phyloP scores from a whole-genome alignment of 2,329 filamentous ascomycete species.

The Aspergillus tanneri region DNA sequence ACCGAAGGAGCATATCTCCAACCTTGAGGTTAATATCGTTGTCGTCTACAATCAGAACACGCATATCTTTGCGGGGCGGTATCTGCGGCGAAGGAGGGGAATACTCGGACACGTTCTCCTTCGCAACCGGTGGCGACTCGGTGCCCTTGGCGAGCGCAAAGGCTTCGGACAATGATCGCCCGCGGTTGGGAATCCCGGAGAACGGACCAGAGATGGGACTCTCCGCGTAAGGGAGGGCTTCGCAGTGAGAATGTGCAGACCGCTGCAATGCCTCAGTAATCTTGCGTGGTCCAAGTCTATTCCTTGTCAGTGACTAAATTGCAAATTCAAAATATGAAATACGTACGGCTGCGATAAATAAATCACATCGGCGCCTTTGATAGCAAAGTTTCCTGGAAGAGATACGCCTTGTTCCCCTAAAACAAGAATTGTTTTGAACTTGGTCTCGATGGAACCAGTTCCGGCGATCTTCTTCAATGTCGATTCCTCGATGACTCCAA shows the following conservation, averaged over 20 bases:
- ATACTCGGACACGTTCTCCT: constrained; percentile 16
- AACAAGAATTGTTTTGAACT: constrained; percentile 24
- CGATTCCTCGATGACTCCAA: constrained; percentile 30
- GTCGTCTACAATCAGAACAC: constrained; percentile 44
- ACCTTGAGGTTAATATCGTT: constrained; percentile 44
- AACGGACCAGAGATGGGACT: constrained; percentile 10
- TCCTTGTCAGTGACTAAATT: constrained; percentile 11
- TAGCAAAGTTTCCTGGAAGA: constrained; percentile 5
- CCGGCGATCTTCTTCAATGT: constrained; percentile 18
- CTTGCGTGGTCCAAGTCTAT: constrained; percentile 30
- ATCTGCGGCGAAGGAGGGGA: constrained; percentile 6
- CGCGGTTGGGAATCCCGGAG: constrained; percentile 10
- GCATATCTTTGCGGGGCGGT: constrained; percentile 8
- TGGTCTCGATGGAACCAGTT: constrained; percentile 9
- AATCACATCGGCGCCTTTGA: constrained; percentile 20
- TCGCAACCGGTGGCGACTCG: constrained; percentile 18
- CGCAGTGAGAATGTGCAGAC: constrained; percentile 2
- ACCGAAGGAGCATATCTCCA: neutral
- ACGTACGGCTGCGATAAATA: constrained; percentile 31
- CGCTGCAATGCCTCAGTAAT: constrained; percentile 23
- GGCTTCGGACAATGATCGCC: constrained; percentile 16
- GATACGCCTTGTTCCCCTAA: constrained; percentile 18
- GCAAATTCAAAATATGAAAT: neutral
- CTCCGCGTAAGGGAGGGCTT: neutral
- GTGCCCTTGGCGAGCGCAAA: constrained; percentile 17